phyloP scores from a whole-genome alignment of 345 rosid genomes.

The Bruguiera parviflora region DNA sequence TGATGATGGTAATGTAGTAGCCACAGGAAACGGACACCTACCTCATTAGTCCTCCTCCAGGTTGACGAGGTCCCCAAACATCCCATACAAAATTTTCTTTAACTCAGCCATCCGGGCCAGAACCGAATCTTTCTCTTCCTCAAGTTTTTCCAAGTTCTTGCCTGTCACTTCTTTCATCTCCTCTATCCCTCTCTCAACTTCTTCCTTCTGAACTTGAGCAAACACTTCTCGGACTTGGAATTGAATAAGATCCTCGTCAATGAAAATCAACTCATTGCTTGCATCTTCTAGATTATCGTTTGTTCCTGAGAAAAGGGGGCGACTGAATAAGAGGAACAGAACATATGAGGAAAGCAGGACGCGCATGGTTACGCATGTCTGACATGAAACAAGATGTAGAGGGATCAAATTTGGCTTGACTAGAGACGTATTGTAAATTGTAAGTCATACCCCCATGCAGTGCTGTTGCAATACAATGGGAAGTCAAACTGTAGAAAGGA shows the following conservation, averaged over 20 bases:
- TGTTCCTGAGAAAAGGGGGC: conserved; percentile 48
- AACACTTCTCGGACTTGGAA: conserved; percentile 88
- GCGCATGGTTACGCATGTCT: too few relatives aligned
- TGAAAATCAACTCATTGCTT: conserved; percentile 79
- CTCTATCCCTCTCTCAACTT: conserved; percentile 82
- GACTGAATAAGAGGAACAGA: neutral
- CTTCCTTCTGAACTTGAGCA: conserved; percentile 76
- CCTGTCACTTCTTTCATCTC: conserved; percentile 61
- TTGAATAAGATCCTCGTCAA: conserved; percentile 82
- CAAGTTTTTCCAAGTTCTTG: conserved; percentile 60
- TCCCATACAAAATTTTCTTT: conserved; percentile 81
- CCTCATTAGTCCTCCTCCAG: conserved; percentile 70
- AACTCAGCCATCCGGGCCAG: conserved; percentile 66
- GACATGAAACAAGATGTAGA: too few relatives aligned
- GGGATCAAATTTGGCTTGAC: too few relatives aligned
- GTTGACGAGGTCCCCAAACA: conserved; percentile 84
- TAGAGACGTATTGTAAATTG: too few relatives aligned
- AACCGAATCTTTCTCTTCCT: conserved; percentile 64
- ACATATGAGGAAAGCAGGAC: too few relatives aligned
- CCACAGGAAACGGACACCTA: neutral
- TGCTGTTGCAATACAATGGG: too few relatives aligned
- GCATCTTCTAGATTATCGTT: conserved; percentile 90
- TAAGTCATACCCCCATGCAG: too few relatives aligned
- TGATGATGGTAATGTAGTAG: neutral
- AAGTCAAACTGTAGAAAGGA: too few relatives aligned